Evolutionary conservation across 768 basidiomycete species (phyloP).

Genomic region (Collybia sordida): DNA sequence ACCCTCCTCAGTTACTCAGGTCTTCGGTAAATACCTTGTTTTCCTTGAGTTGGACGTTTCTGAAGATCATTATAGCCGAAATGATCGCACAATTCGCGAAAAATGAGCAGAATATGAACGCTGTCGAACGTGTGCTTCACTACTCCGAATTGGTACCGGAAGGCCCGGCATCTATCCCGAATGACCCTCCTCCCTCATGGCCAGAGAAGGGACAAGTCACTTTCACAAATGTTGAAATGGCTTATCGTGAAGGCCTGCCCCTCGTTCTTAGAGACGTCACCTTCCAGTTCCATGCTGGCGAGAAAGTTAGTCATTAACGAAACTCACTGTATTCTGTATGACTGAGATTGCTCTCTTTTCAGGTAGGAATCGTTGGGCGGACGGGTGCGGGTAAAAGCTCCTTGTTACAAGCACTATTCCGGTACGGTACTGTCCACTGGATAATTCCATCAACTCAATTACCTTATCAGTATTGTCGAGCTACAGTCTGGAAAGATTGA

Average conservation of each 20-base stretch:
- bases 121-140: conserved; percentile 65
- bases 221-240: conserved; percentile 53
- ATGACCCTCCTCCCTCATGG: conserved; percentile 50
- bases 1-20: conserved; percentile 37
- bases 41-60: background rate
- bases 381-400: conserved; percentile 57
- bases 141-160: conserved; percentile 64
- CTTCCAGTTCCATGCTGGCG: conserved; percentile 57
- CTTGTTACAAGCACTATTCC: conserved; percentile 54
- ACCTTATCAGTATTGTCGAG: conserved; percentile 52
- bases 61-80: conserved; percentile 34
- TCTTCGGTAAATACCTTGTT: conserved; percentile 36
- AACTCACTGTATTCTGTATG: background rate
- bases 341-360: background rate
- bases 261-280: conserved; percentile 59
- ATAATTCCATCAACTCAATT: background rate
- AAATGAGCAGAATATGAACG: conserved; percentile 72
- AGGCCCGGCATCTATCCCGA: conserved; percentile 37
- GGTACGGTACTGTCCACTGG: conserved; percentile 27
- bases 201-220: conserved; percentile 49
- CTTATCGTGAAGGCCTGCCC: conserved; percentile 64
- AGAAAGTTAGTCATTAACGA: conserved; percentile 47
- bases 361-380: conserved; percentile 49
- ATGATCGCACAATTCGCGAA: conserved; percentile 55
- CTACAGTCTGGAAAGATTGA: conserved; percentile 54